Conservation (phyloP, 352 stramenopile genomes). For the Globisporangium radiosum region DNA sequence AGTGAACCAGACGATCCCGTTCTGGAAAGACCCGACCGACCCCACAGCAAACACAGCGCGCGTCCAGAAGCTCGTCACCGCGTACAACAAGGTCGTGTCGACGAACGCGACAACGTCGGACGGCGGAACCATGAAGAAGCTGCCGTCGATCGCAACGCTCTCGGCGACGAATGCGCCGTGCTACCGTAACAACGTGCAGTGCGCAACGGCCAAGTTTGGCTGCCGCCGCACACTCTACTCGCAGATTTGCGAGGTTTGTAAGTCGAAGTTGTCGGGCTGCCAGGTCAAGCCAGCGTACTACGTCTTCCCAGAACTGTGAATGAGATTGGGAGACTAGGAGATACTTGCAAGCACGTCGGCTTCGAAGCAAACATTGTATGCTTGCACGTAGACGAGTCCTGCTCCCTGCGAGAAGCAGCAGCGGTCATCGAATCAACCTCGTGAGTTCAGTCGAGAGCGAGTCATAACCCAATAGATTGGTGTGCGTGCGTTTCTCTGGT, state of each 20-base stretch:
- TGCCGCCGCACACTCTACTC: constrained; percentile 48
- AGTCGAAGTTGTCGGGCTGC: constrained; percentile 19
- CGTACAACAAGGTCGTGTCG: constrained; percentile 31
- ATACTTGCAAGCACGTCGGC: too few species aligned
- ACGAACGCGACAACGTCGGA: constrained; percentile 24
- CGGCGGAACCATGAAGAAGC: constrained; percentile 34
- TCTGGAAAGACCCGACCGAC: too few species aligned
- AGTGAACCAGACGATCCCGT: too few species aligned
- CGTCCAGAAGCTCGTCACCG: constrained; percentile 29
- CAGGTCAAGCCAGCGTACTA: constrained; percentile 18
- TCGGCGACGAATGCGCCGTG: constrained; percentile 27
- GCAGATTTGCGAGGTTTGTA: constrained; percentile 58
- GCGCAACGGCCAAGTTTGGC: constrained; percentile 33
- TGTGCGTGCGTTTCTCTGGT: too few species aligned
- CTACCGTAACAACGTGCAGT: constrained; percentile 51
- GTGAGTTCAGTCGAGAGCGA: too few species aligned
- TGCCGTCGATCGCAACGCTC: constrained; percentile 22
- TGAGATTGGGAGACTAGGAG: not conserved
- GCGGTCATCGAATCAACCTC: too few species aligned
- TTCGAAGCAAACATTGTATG: too few species aligned
- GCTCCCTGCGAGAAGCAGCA: too few species aligned
- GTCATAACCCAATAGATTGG: too few species aligned
- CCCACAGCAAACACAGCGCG: constrained; percentile 29
- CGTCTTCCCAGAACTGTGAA: constrained; percentile 8
- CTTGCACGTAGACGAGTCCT: too few species aligned